Evolutionary conservation across 495 filamentous ascomycete genomes (phyloP), one percentile per base, ranked within the genome.

Genomic region (Podospora australis): DNA sequence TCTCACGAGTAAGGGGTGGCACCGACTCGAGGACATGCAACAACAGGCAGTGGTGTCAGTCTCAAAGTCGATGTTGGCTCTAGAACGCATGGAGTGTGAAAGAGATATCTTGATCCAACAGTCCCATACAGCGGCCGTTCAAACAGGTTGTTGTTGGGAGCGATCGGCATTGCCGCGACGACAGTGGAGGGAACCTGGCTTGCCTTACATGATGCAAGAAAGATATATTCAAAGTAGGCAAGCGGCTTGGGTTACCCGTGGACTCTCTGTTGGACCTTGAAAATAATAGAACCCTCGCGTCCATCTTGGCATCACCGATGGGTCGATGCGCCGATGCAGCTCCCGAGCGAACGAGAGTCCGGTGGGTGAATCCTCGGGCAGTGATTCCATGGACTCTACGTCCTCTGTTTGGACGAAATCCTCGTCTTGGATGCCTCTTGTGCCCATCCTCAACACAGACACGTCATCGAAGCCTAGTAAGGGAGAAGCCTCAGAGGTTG

Each of bases 191-290:
- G 10, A 14, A 43, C 11, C n/a, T 43, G 40, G 22, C 11, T 24
- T 24, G 28, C 40, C 40, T 11, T 43, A 43, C 40, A 43, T 43
- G 40, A 21, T 43, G 40, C 40, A 43, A 42, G 44, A 35, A 32
- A 48, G 40, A 38, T 39, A 38, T 47, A 36, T 47, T 46, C 44
- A 34, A 47, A 36, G 30, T 47, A 21, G 44, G 44, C 21, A 47
- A 47, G 44, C 30, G 44, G 11, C 5, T 10, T 8, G 7, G 2
- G 4, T 21, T 6, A 16, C 13, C 23, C 10, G 25, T 43, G 28
- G n/a, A 19, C 23, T 32, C 3, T 9, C 13, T 46, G 44, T 36
- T 47, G 44, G 44, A 38, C 22, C 23, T 4, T 4, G 20, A 29
- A 43, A 13, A 13, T 11, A 7, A 25, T 13, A 21, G 7, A 9